Percentiles rank a stretch among this genome's conserved stretches.
phyloP scores from a whole-genome alignment of 495 filamentous ascomycete genomes.

The Trichoderma reesei region DNA sequence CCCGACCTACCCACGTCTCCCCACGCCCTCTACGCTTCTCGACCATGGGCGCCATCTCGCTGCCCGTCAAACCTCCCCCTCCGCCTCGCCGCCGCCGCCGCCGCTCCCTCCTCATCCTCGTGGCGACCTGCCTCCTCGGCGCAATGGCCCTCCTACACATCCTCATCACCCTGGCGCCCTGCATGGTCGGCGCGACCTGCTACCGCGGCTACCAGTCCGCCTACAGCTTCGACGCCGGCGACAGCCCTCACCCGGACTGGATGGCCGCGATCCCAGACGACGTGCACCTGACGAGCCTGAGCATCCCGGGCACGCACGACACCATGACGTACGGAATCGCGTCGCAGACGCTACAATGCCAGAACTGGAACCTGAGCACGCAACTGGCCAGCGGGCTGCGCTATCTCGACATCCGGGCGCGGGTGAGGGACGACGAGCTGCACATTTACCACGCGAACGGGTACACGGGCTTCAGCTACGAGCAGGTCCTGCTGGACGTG shows the following conservation, averaged over 20 bases:
- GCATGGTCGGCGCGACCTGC: constrained; percentile 3
- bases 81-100: background rate
- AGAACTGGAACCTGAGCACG: constrained; percentile 52
- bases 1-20: background rate
- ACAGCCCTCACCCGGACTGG: constrained; percentile 34
- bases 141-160: background rate
- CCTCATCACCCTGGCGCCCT: constrained; percentile 10
- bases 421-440: constrained; percentile 22
- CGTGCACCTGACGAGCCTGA: constrained; percentile 59
- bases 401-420: constrained; percentile 66
- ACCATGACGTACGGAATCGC: constrained; percentile 59
- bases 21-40: too few species aligned
- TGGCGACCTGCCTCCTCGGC: background rate
- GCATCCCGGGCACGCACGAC: constrained; percentile 80
- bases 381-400: constrained; percentile 72
- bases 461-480: constrained; percentile 33
- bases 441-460: constrained; percentile 56
- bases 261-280: constrained; percentile 55
- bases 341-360: constrained; percentile 52
- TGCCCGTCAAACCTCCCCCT: background rate
- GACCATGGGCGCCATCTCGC: constrained; percentile 1
- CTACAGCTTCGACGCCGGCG: constrained; percentile 4
- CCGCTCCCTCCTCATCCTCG: background rate
- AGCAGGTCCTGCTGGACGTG: constrained; percentile 48
- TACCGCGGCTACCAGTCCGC: constrained; percentile 11